Base-by-base conservation (phyloP, 495 filamentous ascomycete genomes). In the Penicillium taxi region DNA sequence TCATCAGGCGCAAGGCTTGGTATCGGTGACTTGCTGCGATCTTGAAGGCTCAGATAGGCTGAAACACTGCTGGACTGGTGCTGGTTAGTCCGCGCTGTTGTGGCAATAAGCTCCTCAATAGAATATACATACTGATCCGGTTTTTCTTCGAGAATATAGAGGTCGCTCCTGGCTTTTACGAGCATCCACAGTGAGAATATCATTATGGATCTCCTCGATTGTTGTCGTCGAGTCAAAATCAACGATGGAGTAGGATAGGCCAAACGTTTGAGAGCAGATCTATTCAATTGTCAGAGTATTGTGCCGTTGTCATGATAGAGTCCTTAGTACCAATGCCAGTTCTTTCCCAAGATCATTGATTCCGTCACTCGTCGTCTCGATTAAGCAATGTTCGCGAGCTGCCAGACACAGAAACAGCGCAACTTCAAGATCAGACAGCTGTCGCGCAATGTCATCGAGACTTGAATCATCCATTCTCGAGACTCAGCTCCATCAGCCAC, bases 391-490 rank as follows among this genome's bases (percentile, higher is more conserved):
- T 59, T 91, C 81, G 37, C 77, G 74, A 16, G 80, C 75, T 37
- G 83, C 68, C 19, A 95, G 73, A 48, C 78, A 90, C 32, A 96
- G 69, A 14, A 96, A 70, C 9, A 81, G 63, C 17, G 91, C 91
- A 26, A 98, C 75, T 61, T 95, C 89, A 30, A 96, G 70, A 60
- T 95, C 91, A 37, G 82, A 86, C 26, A 96, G 67, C 30, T 72
- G 68, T 56, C 82, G 80, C 35, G 88, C 68, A 56, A 79, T 75
- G 15, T 75, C 67, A 35, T 76, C 61, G 29, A 89, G 64, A 26
- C 54, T 55, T 52, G 63, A 58, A 44, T 76, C 62, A 56, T 79
- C 78, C 83, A 86, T 86, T 30, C 26, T 48, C 32, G 21, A 18
- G n/a, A n/a, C n/a, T n/a, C n/a, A n/a, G 31, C 39, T 34, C 39